These are phyloP conservation scores for Maudiozyma barnettii DNA, from an alignment of 805 yeast species.

Conservation along the genomic window DNA sequence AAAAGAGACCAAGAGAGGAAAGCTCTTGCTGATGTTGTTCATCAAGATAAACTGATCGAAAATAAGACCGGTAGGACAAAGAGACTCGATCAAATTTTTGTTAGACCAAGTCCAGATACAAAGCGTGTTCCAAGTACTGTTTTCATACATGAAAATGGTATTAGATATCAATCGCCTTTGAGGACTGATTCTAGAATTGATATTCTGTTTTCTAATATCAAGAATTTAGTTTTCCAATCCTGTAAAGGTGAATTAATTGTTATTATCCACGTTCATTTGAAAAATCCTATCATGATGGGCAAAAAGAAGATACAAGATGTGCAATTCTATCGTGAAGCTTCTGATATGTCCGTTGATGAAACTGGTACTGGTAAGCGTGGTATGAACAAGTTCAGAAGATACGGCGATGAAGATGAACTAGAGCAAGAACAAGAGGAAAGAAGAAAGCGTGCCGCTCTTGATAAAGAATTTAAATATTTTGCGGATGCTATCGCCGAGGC, in stretches of 20 bases:
- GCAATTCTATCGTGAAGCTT: conserved; percentile 93
- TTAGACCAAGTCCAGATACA: conserved; percentile 96
- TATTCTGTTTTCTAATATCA: conserved; percentile 79
- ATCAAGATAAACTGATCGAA: conserved; percentile 81
- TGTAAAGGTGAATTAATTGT: conserved; percentile 91
- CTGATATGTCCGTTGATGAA: conserved; percentile 93
- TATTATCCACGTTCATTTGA: conserved; percentile 83
- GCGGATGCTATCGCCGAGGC: conserved; percentile 88
- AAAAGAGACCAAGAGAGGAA: conserved; percentile 86
- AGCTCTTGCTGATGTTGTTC: conserved; percentile 87
- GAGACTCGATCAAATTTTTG: conserved; percentile 78
- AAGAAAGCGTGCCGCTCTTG: conserved; percentile 79
- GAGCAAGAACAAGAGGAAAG: conserved; percentile 99
- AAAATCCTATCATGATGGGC: conserved; percentile 89
- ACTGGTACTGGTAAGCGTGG: conserved; percentile 88
- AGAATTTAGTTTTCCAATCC: conserved; percentile 91
- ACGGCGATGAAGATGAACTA: conserved; percentile 96
- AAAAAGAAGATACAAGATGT: conserved; percentile 91
- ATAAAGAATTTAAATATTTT: conserved; percentile 82
- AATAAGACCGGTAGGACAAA: conserved; percentile 75
- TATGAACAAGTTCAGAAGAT: conserved; percentile 57
- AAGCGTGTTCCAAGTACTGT: conserved; percentile 87
- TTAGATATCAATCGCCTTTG: conserved; percentile 81
- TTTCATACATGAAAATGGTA: conserved; percentile 91
- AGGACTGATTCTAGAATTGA: conserved; percentile 82